Base-by-base conservation (phyloP, 2,329 filamentous ascomycete species). In the Onygena corvina region DNA sequence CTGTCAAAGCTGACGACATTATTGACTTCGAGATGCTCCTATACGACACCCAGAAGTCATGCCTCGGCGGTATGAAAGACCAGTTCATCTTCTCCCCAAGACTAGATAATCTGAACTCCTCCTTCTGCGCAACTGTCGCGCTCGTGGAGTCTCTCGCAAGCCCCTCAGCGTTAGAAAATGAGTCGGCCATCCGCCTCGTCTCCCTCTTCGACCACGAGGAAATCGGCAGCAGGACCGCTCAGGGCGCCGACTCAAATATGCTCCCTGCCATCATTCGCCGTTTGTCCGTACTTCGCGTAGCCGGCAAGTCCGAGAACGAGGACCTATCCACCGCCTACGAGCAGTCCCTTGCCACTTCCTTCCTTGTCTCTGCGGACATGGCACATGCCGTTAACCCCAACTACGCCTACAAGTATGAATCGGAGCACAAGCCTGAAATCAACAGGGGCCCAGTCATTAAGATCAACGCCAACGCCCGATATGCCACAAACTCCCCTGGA, bases 171-270 rank as follows among this genome's bases (percentile, higher is more conserved):
- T 76, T 96, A 23, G 79, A 87, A 36, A 69, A 83, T 18, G 90
- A 95, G 61, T 72, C 78, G 2, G 83, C 79, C 14, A 95, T 96
- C 61, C 86, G 92, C 40, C 74, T 98, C n/a, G 83, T 93, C 57
- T 84, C 88, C 30, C 86, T 90, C 67, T 98, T 98, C 66, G 92
- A 98, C 64, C 89, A 98, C 69, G 92, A 98, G 68, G 92, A 98
- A 65, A 92, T 98, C 61, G 92, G 92, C 48, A 94, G 86, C 53
- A 81, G 79, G 51, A 94, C 88, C 2, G 89, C 90, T 3, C 92
- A 98, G 62, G 92, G 92, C 53, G 92, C 92, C 14, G 81, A 93
- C 68, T 94, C 87, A 3, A 94, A 94, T 68, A 76, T 94, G 51
- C 76, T 98, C 14, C 90, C 92, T 1, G 79, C 86, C 20, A 82